These are phyloP conservation scores for Raffaelea ambrosiae DNA, from an alignment of 2,329 filamentous ascomycete species.

Conservation along the genomic window DNA sequence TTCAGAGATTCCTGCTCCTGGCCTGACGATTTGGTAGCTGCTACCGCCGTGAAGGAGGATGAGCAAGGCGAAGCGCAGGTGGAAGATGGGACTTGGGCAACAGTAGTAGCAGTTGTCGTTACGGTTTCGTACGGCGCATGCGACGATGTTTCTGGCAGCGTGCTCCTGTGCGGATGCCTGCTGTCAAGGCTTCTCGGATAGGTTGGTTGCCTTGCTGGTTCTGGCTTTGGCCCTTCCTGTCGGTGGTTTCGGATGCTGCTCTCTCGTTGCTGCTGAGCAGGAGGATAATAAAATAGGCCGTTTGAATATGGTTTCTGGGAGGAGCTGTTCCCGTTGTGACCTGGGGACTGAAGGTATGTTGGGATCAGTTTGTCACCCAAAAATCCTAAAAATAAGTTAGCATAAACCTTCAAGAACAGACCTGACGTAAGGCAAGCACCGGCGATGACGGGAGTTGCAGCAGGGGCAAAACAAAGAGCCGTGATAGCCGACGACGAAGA, in stretches of 20 bases:
- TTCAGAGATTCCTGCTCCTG: neutral
- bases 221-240: neutral
- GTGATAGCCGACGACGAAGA: no score
- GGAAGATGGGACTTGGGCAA: neutral
- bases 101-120: neutral
- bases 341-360: neutral
- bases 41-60: neutral
- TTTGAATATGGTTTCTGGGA: neutral
- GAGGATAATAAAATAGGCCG: neutral
- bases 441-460: no score
- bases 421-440: no score
- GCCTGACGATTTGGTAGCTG: neutral
- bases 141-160: neutral
- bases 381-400: neutral
- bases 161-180: neutral
- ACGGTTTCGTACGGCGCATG: neutral
- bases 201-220: neutral
- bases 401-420: neutral
- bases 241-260: neutral
- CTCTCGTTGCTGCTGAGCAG: neutral
- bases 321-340: neutral
- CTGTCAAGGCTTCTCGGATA: neutral
- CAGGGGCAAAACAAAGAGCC: no score
- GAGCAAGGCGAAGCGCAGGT: neutral
- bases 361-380: slow-evolving; percentile 3